phyloP scores from a whole-genome alignment of 768 basidiomycete genomes.

The Rhodosporidiobolus odoratus region DNA sequence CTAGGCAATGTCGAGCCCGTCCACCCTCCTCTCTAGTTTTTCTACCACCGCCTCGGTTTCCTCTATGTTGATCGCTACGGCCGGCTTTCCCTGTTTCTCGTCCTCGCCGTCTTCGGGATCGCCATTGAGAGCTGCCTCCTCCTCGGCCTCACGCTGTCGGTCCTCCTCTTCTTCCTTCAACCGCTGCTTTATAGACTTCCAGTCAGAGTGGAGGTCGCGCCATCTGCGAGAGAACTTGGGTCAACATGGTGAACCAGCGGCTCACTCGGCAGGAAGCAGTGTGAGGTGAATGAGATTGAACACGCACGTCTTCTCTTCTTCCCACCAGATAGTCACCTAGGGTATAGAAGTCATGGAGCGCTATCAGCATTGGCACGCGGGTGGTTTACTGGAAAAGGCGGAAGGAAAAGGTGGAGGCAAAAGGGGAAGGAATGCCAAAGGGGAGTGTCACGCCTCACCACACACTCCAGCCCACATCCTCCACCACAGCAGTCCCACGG shows the following conservation, averaged over 20 bases:
- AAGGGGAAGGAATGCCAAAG: no score
- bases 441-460: neutral
- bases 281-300: neutral
- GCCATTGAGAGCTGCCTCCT: conserved; percentile 17
- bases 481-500: conserved; percentile 22
- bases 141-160: conserved; percentile 1
- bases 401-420: no score
- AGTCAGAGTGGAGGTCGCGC: conserved; percentile 24
- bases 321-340: conserved; percentile 23
- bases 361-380: no score
- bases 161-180: conserved; percentile 30
- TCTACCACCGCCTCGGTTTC: neutral
- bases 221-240: neutral
- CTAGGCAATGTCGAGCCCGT: no score
- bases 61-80: no score
- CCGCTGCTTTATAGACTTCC: conserved; percentile 16
- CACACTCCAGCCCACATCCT: conserved; percentile 22
- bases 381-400: no score
- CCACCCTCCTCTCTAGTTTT: neutral
- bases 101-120: neutral
- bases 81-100: neutral
- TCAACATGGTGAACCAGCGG: no score
- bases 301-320: conserved; percentile 27
- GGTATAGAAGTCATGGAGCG: neutral
- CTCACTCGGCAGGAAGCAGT: neutral